Evolutionary conservation across 306 rosid species (phyloP), one percentile per base, ranked within the genome.

Genomic region (Dicorynia guianensis): DNA sequence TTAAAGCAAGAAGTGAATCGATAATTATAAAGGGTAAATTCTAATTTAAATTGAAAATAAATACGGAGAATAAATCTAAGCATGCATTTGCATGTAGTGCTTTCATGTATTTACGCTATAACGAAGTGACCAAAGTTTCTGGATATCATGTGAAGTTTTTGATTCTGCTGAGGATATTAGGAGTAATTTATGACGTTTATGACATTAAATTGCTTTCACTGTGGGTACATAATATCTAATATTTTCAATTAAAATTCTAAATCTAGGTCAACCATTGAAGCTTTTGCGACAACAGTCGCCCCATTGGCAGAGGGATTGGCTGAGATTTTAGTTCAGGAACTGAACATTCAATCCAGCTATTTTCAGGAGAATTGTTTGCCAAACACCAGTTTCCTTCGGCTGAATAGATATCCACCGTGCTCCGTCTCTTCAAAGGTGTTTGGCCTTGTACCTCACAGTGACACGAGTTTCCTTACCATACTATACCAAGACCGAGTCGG

Each of bases 391-490:
- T 86, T 76, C 74, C 46, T 91, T 59, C 84, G 97, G 25, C 39
- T 91, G 56, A 91, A 87, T 50, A 76, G 91, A 84, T 88, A 88
- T 57, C 91, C 96, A 25, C 86, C 86, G 50, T 88, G 97, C 79
- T 89, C 96, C 46, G 46, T 86, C 35, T 44, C 90, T 47, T 82
- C 93, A 48, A 69, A 83, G 68, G 86, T 87, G 64, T 78, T 59
- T 48, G 98, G 97, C n/a, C 42, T 91, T 1, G 5, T 85, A 74
- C 85, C 98, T 74, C 96, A 88, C 84, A 77, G 82, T 3, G 98
- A 91, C 59, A 78, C 84, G 11, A 89, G 85, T 79, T 88, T 89
- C 46, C 79, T 87, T 17, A 83, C 88, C 58, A 76, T 87, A 0
- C 63, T 89, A 1, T 60, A 72, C 66, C 91, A 82, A 38, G 75